Conservation (phyloP, 352 stramenopile species). For the Blastocystis sp. region DNA sequence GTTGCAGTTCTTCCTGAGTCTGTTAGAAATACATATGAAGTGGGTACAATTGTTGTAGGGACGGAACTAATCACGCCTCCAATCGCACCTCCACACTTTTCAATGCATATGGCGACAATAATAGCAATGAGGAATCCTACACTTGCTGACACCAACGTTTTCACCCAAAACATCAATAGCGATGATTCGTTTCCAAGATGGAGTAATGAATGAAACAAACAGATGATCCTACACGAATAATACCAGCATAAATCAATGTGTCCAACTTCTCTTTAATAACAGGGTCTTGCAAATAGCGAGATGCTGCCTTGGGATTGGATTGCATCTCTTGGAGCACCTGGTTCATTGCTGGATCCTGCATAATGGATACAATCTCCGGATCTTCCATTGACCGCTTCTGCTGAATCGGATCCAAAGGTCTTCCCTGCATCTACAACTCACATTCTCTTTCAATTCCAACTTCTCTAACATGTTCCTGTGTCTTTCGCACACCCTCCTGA, state of each 20-base stretch:
- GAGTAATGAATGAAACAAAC: conserved; percentile 36
- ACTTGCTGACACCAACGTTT: not conserved
- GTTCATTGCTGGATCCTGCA: conserved; percentile 91
- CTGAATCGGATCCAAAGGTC: conserved; percentile 86
- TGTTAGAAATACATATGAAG: conserved; percentile 53
- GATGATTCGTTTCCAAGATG: not conserved
- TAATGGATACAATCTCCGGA: conserved; percentile 93
- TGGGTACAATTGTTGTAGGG: conserved; percentile 48
- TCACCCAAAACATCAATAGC: conserved; percentile 29
- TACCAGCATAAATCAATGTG: conserved; percentile 92
- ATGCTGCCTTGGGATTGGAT: conserved; percentile 80
- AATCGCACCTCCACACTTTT: conserved; percentile 54
- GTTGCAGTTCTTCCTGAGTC: not conserved
- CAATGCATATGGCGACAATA: conserved; percentile 38
- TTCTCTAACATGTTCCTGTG: conserved; percentile 82
- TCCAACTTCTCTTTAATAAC: conserved; percentile 92
- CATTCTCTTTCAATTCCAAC: conserved; percentile 36
- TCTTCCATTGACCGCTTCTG: conserved; percentile 93
- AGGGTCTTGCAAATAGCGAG: conserved; percentile 85
- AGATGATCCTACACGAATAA: conserved; percentile 77
- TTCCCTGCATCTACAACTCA: conserved; percentile 74
- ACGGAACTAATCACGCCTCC: conserved; percentile 33
- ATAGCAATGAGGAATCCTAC: conserved; percentile 60
- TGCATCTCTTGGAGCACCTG: conserved; percentile 94
- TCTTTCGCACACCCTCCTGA: conserved; percentile 86